phyloP scores from a whole-genome alignment of 352 stramenopile species.

The Globisporangium takayamanum region DNA sequence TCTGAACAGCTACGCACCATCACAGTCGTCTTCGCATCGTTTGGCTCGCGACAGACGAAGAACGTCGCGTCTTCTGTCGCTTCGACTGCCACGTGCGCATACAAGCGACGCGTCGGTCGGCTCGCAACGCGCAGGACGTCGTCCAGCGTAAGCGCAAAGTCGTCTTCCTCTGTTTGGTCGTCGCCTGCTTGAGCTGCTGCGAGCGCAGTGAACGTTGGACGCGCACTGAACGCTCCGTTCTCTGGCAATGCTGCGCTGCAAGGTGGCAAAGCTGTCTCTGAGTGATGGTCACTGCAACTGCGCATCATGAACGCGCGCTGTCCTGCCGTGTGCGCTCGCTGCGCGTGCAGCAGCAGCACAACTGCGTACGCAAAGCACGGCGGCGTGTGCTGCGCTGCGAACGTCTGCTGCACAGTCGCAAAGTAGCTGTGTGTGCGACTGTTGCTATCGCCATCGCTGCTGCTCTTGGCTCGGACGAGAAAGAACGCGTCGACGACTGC shows the following conservation, averaged over 20 bases:
- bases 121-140: conserved; percentile 39
- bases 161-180: background rate
- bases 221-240: conserved; percentile 37
- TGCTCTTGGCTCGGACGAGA: conserved; percentile 26
- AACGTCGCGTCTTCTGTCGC: conserved; percentile 22
- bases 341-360: conserved; percentile 25
- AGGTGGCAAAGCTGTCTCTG: background rate
- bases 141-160: conserved; percentile 16
- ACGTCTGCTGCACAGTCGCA: conserved; percentile 36
- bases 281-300: background rate
- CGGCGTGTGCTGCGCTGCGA: conserved; percentile 24
- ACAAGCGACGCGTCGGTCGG: conserved; percentile 31
- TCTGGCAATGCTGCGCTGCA: conserved; percentile 25
- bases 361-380: conserved; percentile 35
- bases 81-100: conserved; percentile 33
- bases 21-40: background rate
- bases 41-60: conserved; percentile 19
- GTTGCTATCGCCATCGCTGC: conserved; percentile 3
- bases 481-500: conserved; percentile 35
- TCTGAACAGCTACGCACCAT: background rate
- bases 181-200: conserved; percentile 10
- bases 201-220: conserved; percentile 42
- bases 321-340: conserved; percentile 11
- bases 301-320: conserved; percentile 9
- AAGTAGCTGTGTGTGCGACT: conserved; percentile 24